Conservation (phyloP, 148 eudicot species). For the Silene uniflora region DNA sequence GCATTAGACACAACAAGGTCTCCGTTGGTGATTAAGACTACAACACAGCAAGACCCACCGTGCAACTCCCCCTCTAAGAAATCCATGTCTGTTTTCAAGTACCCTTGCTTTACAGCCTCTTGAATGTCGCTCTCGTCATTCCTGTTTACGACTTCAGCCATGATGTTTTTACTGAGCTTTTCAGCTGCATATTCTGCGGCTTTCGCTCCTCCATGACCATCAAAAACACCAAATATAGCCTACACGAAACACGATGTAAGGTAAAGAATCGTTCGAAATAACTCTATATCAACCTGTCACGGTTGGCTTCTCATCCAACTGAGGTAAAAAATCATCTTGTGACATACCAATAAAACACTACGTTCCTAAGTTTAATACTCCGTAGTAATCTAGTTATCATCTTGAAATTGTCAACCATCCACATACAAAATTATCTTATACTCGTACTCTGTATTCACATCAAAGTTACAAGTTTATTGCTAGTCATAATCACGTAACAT, state of each 20-base stretch:
- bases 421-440: too few relatives aligned
- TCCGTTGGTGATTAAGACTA: conserved; percentile 59
- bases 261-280: too few relatives aligned
- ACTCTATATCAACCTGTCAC: too few relatives aligned
- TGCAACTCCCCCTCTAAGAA: conserved; percentile 47
- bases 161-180: conserved; percentile 53
- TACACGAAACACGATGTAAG: conserved; percentile 27
- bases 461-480: too few relatives aligned
- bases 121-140: conserved; percentile 28
- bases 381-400: too few relatives aligned
- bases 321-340: too few relatives aligned
- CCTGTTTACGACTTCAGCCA: conserved; percentile 40
- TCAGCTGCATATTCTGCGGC: conserved; percentile 77
- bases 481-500: too few relatives aligned
- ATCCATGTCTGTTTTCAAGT: conserved; percentile 61
- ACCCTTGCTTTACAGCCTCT: conserved; percentile 59
- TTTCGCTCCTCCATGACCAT: conserved; percentile 83
- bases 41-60: conserved; percentile 83
- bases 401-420: too few relatives aligned
- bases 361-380: too few relatives aligned
- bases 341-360: too few relatives aligned
- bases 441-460: too few relatives aligned
- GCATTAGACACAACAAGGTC: conserved; percentile 79
- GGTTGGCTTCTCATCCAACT: too few relatives aligned
- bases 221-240: conserved; percentile 86